Conservation (phyloP, 768 basidiomycete species). For the Amanita inopinata region DNA sequence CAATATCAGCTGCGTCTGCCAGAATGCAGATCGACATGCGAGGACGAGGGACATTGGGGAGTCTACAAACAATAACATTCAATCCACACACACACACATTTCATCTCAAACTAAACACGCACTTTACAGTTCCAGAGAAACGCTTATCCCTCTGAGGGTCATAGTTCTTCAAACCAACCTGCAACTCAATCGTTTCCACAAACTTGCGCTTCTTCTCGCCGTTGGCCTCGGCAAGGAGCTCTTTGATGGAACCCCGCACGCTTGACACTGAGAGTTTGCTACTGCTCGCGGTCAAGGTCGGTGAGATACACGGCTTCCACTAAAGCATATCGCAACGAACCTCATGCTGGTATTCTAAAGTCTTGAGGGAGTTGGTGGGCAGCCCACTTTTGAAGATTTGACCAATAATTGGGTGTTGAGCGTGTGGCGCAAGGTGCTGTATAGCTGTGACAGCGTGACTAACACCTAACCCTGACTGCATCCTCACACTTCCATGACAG, state of each 20-base stretch:
- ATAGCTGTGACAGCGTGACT: no score
- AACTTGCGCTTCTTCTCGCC: conserved; percentile 92
- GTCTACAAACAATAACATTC: conserved; percentile 33
- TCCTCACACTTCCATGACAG: no score
- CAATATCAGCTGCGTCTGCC: conserved; percentile 97
- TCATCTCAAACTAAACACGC: conserved; percentile 15
- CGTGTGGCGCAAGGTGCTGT: no score
- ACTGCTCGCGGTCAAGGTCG: no score
- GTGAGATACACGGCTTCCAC: no score
- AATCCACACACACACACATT: not conserved
- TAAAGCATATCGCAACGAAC: no score
- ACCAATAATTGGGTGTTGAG: no score
- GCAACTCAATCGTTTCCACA: conserved; percentile 92
- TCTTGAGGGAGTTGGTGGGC: no score
- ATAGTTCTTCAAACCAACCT: conserved; percentile 98
- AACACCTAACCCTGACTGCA: no score
- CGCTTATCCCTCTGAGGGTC: conserved; percentile 99
- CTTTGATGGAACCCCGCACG: conserved; percentile 97
- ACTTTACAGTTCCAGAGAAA: conserved; percentile 99
- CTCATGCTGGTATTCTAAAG: no score
- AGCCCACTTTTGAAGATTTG: no score
- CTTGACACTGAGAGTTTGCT: conserved; percentile 97
- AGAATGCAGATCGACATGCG: conserved; percentile 99
- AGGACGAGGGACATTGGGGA: conserved; percentile 94
- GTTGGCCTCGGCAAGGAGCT: conserved; percentile 73